These are phyloP conservation scores for Lentinula sp. DNA, from an alignment of 768 basidiomycete species.

Conservation along the genomic window DNA sequence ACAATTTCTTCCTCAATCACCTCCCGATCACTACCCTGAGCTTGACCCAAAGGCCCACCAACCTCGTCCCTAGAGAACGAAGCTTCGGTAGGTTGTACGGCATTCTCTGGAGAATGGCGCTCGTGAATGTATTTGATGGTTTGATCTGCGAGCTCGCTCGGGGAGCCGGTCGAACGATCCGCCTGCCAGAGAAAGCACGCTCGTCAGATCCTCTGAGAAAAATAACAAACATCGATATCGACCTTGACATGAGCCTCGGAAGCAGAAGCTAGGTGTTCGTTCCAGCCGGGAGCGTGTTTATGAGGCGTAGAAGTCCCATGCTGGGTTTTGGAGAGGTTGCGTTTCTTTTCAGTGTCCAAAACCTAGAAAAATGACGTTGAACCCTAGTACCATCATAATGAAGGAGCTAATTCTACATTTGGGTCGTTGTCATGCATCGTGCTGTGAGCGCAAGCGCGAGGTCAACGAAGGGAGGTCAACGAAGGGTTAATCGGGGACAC, in stretches of 20 bases:
- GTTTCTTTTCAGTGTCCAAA: slow-evolving; percentile 1
- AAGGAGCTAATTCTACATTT: background rate
- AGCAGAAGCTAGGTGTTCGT: slow-evolving; percentile 3
- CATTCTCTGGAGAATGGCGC: background rate
- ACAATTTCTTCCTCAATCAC: background rate
- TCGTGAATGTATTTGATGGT: slow-evolving; percentile 3
- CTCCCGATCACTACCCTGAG: background rate
- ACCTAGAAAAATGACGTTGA: background rate
- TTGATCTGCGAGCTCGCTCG: background rate
- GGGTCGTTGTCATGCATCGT: slow-evolving; percentile 8
- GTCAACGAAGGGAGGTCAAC: background rate
- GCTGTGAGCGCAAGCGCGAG: background rate
- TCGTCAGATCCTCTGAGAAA: background rate
- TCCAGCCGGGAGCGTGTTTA: slow-evolving; percentile 5
- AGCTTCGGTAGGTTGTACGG: background rate
- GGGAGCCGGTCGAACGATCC: slow-evolving; percentile 1
- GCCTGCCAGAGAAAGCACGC: background rate
- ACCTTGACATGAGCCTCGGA: slow-evolving; percentile 7
- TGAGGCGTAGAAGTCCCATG: slow-evolving; percentile 4
- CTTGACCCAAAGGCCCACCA: background rate
- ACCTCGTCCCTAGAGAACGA: background rate
- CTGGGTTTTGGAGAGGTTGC: slow-evolving; percentile 3
- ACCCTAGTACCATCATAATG: background rate
- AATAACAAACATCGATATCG: background rate
- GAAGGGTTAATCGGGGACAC: background rate